Percentiles rank a stretch among this genome's conserved stretches.
Evolutionary conservation across 2,329 filamentous ascomycete species (phyloP).

Genomic region (Kalmusia sp.): DNA sequence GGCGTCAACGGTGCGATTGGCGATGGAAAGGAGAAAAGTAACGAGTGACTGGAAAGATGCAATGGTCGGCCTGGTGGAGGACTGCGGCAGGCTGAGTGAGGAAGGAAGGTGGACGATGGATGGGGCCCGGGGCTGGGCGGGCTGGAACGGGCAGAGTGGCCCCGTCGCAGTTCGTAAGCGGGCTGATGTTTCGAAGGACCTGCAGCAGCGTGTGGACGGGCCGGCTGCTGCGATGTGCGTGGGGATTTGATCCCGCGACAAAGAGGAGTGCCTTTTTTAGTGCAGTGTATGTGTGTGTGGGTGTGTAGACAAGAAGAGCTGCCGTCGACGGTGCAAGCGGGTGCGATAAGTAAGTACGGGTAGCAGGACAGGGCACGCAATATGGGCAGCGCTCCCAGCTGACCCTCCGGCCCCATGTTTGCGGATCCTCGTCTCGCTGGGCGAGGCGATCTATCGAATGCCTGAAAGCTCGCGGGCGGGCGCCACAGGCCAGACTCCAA

Average conservation of each 20-base stretch:
- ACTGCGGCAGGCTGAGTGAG: conserved; percentile 11
- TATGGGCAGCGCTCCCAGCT: conserved; percentile 2
- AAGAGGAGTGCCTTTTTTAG: neutral
- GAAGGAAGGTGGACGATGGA: conserved; percentile 6
- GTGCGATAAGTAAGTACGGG: neutral
- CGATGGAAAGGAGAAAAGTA: conserved; percentile 10
- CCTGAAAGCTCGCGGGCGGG: too few relatives aligned
- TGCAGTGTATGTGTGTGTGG: neutral
- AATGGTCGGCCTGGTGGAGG: neutral
- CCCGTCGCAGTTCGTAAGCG: conserved; percentile 10
- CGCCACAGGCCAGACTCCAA: conserved; percentile 13
- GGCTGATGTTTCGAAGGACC: conserved; percentile 19
- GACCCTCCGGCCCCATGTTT: neutral
- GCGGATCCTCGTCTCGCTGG: neutral
- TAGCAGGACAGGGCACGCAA: too few relatives aligned
- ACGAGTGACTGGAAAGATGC: conserved; percentile 13
- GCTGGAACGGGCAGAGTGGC: neutral
- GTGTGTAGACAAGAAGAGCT: conserved; percentile 1
- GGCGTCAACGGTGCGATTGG: conserved; percentile 2
- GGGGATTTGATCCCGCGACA: neutral
- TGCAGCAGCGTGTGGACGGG: conserved; percentile 11
- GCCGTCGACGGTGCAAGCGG: neutral
- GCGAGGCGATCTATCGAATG: too few relatives aligned
- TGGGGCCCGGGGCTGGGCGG: conserved; percentile 5
- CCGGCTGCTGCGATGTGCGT: conserved; percentile 11